Percentiles rank a stretch among this genome's conserved stretches.
phyloP scores from a whole-genome alignment of 306 rosid genomes.

The Trifolium fragiferum region DNA sequence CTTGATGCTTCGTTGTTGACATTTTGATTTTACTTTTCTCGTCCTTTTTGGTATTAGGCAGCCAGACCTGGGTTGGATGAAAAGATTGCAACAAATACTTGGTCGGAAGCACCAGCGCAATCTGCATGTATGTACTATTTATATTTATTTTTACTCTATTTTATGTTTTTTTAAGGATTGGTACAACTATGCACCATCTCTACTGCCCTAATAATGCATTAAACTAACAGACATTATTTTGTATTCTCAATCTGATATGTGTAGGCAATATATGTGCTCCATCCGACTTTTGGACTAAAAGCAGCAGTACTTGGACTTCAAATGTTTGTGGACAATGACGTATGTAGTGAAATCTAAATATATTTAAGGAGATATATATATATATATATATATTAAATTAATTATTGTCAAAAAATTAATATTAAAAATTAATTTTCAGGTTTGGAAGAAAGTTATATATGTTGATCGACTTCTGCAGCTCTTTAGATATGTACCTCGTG shows the following conservation, averaged over 20 bases:
- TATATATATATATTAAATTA: not conserved
- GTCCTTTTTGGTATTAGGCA: conserved; percentile 61
- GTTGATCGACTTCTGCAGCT: conserved; percentile 91
- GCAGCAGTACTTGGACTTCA: conserved; percentile 78
- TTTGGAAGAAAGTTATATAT: conserved; percentile 96
- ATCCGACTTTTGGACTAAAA: conserved; percentile 92
- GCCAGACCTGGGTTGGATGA: conserved; percentile 96
- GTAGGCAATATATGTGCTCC: conserved; percentile 94
- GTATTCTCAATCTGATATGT: conserved; percentile 44
- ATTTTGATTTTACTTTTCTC: conserved; percentile 6
- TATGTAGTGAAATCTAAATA: conserved; percentile 40
- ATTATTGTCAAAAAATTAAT: not conserved
- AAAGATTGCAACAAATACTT: conserved; percentile 86
- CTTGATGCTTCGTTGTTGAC: conserved; percentile 12
- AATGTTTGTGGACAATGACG: conserved; percentile 79
- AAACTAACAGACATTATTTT: conserved; percentile 38
- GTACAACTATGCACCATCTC: conserved; percentile 49
- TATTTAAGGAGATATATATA: not conserved
- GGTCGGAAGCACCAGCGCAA: conserved; percentile 94
- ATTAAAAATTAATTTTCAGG: conserved; percentile 53
- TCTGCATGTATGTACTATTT: conserved; percentile 68
- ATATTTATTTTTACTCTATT: not conserved
- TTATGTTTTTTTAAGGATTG: not conserved
- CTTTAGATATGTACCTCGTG: conserved; percentile 93
- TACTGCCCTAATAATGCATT: not conserved